Evolutionary conservation across 306 rosid species (phyloP).

Genomic region (Medicago ruthenica): DNA sequence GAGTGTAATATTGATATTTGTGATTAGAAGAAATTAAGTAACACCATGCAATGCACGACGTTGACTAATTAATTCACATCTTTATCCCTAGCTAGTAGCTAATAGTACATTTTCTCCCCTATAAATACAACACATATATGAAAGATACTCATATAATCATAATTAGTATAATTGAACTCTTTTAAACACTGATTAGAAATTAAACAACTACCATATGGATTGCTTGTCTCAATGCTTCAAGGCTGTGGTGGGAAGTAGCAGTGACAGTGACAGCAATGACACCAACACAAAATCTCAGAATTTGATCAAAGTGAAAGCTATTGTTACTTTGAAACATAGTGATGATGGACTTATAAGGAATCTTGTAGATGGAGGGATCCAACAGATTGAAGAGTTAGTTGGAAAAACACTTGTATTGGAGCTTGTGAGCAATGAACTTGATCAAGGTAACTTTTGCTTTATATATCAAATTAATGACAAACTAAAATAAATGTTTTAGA

Average conservation of each 20-base stretch:
- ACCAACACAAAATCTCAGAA: slow-evolving; percentile 19
- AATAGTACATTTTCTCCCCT: neutral
- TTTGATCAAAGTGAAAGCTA: slow-evolving; percentile 41
- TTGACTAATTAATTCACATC: neutral
- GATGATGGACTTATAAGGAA: slow-evolving; percentile 6
- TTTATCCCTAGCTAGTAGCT: neutral
- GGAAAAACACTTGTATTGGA: slow-evolving; percentile 45
- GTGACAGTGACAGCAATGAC: neutral
- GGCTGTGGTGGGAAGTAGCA: neutral
- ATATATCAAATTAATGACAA: no score
- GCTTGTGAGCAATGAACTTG: slow-evolving; percentile 46
- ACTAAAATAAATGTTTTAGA: neutral
- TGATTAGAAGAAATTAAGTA: slow-evolving; percentile 2
- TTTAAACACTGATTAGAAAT: neutral
- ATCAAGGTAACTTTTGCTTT: slow-evolving; percentile 40
- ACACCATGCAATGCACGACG: slow-evolving; percentile 2
- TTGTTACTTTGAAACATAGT: slow-evolving; percentile 35
- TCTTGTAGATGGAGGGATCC: slow-evolving; percentile 22
- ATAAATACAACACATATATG: neutral
- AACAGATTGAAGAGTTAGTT: slow-evolving; percentile 19
- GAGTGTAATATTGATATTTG: neutral
- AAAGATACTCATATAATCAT: neutral
- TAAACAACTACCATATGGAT: neutral
- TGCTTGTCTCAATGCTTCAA: neutral
- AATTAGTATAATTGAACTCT: neutral